Percentiles rank a stretch among this genome's conserved stretches.
These are phyloP conservation scores for Microascus cirrosus DNA, from an alignment of 2,329 filamentous ascomycete genomes.

Conservation along the genomic window DNA sequence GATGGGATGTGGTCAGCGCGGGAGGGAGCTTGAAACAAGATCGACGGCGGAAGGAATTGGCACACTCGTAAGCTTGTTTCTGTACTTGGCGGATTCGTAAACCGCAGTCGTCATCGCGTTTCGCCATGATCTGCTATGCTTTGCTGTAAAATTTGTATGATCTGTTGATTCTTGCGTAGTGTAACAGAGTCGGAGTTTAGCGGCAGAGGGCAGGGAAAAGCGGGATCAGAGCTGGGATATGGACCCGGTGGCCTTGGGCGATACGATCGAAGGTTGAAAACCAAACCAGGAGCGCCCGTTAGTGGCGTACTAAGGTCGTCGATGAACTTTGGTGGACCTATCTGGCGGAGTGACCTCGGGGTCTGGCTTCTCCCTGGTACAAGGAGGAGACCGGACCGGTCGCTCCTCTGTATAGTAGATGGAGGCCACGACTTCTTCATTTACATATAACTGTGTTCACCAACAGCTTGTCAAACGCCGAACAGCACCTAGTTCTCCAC, in stretches of 20 bases:
- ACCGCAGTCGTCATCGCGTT: constrained; percentile 3
- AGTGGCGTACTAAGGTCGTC: too few relatives aligned
- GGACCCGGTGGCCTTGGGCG: too few relatives aligned
- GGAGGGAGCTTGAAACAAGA: constrained; percentile 2
- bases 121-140: not conserved
- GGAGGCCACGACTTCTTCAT: not conserved
- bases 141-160: not conserved
- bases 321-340: too few relatives aligned
- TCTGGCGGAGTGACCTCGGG: too few relatives aligned
- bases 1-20: not conserved
- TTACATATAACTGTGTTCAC: not conserved
- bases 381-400: not conserved
- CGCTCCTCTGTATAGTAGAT: too few relatives aligned
- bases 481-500: not conserved
- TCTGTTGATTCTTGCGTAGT: not conserved
- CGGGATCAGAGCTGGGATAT: not conserved
- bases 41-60: not conserved
- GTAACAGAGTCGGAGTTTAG: not conserved
- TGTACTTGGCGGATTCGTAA: not conserved
- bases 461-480: not conserved
- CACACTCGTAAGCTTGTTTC: not conserved
- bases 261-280: too few relatives aligned
- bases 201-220: not conserved
- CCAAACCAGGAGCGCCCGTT: too few relatives aligned
- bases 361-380: not conserved